phyloP scores from a whole-genome alignment of 2,329 filamentous ascomycete genomes.

The Cladosporium sp. region DNA sequence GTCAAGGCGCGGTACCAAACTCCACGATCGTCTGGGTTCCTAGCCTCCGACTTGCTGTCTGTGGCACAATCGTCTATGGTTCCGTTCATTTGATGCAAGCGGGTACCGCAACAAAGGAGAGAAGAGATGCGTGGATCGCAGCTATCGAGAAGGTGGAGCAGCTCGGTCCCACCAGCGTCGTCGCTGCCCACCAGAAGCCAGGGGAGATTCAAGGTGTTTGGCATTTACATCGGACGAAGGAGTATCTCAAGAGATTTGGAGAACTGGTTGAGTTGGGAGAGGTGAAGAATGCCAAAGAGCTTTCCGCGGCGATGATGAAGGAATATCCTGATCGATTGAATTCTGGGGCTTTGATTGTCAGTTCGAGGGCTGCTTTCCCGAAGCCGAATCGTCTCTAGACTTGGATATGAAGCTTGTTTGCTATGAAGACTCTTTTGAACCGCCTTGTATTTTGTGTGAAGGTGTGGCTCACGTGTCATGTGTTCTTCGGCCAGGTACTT shows the following conservation, averaged over 20 bases:
- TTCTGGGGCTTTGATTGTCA: not conserved
- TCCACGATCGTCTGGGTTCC: not conserved
- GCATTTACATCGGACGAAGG: not conserved
- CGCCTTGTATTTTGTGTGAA: too few species aligned
- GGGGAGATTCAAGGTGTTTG: not conserved
- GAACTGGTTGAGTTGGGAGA: not conserved
- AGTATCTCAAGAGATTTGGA: not conserved
- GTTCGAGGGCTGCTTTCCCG: not conserved
- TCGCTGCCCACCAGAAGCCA: not conserved
- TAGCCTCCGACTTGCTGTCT: constrained; percentile 2
- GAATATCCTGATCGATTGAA: not conserved
- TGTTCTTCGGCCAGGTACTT: too few species aligned
- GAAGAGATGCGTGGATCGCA: not conserved
- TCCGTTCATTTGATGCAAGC: not conserved
- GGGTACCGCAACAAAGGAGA: not conserved
- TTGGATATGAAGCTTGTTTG: not conserved
- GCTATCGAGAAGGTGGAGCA: not conserved
- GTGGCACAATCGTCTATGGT: not conserved
- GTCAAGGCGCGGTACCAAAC: not conserved
- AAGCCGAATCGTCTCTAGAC: not conserved
- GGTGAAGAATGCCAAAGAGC: not conserved
- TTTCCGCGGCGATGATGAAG: not conserved
- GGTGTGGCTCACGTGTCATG: too few species aligned
- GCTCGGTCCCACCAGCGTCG: not conserved
- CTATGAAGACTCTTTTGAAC: not conserved